Conservation (phyloP, 257 asterid genomes). For the Fraxinus cuspidata region DNA sequence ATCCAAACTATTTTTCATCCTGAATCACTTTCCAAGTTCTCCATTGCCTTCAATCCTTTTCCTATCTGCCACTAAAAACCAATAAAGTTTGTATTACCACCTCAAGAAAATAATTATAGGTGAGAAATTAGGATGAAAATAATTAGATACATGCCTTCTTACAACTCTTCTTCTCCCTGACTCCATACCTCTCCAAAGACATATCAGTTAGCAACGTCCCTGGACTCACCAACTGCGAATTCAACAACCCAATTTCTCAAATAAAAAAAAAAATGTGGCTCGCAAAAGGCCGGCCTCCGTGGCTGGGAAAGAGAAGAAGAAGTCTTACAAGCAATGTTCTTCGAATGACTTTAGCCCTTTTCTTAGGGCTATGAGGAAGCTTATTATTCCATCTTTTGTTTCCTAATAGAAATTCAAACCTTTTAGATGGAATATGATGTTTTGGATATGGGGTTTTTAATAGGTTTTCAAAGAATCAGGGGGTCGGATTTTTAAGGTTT, state of each 20-base stretch:
- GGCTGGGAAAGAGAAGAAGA: too few species aligned
- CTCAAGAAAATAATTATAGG: too few species aligned
- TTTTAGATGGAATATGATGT: not conserved
- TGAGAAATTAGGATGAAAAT: not conserved
- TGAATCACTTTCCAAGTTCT: conserved; percentile 38
- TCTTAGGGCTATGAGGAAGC: conserved; percentile 50
- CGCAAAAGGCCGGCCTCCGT: too few species aligned
- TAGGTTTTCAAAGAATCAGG: not conserved
- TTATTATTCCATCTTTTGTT: conserved; percentile 39
- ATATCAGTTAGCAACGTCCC: conserved; percentile 45
- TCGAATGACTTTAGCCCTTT: conserved; percentile 46
- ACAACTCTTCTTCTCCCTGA: conserved; percentile 43
- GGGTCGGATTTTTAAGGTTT: too few species aligned
- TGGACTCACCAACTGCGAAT: conserved; percentile 43
- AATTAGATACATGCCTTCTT: conserved; percentile 29
- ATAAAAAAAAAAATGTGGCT: not conserved
- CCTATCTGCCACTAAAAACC: conserved; percentile 29
- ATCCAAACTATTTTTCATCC: conserved; percentile 17
- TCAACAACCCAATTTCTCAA: not conserved
- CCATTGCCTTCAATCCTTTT: conserved; percentile 47
- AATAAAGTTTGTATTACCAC: not conserved
- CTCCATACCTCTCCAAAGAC: conserved; percentile 44
- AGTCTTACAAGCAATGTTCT: conserved; percentile 47
- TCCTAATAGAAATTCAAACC: not conserved
- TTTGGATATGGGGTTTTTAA: not conserved